phyloP scores from a whole-genome alignment of 352 stramenopile species.

The Saprolegnia parasitica region DNA sequence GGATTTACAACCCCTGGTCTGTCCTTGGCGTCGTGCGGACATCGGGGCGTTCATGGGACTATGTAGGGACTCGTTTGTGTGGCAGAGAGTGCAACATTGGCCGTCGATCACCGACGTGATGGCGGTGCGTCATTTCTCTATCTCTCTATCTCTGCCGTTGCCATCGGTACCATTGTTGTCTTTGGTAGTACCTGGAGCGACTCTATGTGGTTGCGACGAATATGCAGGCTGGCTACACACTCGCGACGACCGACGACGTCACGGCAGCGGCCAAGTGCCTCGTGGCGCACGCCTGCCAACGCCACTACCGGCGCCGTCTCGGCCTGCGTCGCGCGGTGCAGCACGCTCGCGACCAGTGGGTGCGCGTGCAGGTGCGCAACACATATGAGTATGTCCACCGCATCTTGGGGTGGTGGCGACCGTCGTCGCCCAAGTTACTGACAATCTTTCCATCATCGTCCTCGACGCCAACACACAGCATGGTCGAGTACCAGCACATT shows the following conservation, averaged over 20 bases:
- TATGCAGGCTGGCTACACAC: background rate
- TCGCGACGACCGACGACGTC: background rate
- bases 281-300: conserved; percentile 1
- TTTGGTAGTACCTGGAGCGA: background rate
- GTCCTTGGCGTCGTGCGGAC: background rate
- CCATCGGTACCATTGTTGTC: background rate
- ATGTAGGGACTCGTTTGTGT: background rate
- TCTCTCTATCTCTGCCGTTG: no score
- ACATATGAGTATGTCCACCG: conserved; percentile 20
- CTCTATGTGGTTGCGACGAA: background rate
- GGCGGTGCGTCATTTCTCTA: background rate
- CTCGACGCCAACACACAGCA: conserved; percentile 1
- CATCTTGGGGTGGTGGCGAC: background rate
- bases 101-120: background rate
- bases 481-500: conserved; percentile 12
- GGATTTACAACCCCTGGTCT: background rate
- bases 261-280: background rate
- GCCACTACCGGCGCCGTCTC: background rate
- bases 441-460: background rate
- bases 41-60: background rate
- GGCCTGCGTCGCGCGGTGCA: background rate
- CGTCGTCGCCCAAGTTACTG: background rate
- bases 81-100: background rate
- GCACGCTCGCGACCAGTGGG: background rate
- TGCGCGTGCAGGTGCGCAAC: conserved; percentile 24